Percentiles rank a stretch among this genome's conserved stretches.
Conservation (phyloP, 148 eudicot species). For the Rhododendron vialii region DNA sequence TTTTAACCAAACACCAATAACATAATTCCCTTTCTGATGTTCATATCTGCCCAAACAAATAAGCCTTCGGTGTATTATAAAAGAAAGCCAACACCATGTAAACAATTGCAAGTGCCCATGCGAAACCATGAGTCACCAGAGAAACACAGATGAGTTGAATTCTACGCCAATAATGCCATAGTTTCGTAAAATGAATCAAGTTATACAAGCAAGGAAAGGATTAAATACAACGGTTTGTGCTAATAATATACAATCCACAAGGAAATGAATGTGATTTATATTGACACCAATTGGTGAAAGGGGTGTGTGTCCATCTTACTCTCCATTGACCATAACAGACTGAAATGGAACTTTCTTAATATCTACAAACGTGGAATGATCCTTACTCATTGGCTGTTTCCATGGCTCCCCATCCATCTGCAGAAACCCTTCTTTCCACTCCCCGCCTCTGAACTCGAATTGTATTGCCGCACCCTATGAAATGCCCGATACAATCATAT, state of each 20-base stretch:
- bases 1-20: no score
- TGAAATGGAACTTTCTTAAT: slow-evolving; percentile 76
- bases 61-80: not conserved
- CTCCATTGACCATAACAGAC: slow-evolving; percentile 65
- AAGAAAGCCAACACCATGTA: no score
- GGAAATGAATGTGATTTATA: not conserved
- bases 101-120: not conserved
- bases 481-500: not conserved
- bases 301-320: slow-evolving; percentile 15
- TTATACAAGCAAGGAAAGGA: not conserved
- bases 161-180: not conserved
- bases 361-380: slow-evolving; percentile 76
- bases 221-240: not conserved
- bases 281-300: not conserved
- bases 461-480: slow-evolving; percentile 84
- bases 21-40: no score
- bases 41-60: not conserved
- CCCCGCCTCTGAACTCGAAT: slow-evolving; percentile 91
- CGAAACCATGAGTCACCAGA: not conserved
- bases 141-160: not conserved
- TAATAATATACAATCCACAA: not conserved
- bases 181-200: not conserved
- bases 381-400: slow-evolving; percentile 84
- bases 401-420: slow-evolving; percentile 99
- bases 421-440: slow-evolving; percentile 66